Conservation (phyloP, 75 land plant genomes). For the Sequoiadendron giganteum region DNA sequence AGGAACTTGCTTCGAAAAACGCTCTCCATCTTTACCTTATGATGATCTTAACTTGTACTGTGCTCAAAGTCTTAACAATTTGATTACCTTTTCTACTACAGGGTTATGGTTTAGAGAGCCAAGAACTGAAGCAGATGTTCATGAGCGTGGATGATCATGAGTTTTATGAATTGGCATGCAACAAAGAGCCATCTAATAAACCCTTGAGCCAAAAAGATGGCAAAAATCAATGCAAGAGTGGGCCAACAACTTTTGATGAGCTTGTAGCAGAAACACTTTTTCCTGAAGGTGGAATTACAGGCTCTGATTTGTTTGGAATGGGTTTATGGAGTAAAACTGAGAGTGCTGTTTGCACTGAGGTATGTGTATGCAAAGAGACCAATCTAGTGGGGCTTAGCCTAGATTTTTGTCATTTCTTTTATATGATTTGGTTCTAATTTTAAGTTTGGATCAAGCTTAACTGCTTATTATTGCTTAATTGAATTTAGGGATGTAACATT, state of each 20-base stretch:
- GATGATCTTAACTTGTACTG: background rate
- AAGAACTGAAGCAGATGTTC: slow-evolving; percentile 10
- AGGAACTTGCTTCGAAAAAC: background rate
- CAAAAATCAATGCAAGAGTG: slow-evolving; percentile 2
- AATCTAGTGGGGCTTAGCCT: background rate
- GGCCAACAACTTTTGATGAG: slow-evolving; percentile 8
- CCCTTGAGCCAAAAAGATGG: background rate
- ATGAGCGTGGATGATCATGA: background rate
- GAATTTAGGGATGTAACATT: background rate
- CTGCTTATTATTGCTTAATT: background rate
- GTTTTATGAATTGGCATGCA: background rate
- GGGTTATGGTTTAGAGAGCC: background rate
- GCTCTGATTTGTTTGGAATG: background rate
- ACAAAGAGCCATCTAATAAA: background rate
- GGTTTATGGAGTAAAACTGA: background rate
- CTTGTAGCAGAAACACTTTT: slow-evolving; percentile 7
- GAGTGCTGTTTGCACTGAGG: background rate
- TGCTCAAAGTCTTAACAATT: background rate
- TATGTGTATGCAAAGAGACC: background rate
- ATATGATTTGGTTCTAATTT: background rate
- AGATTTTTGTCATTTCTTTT: background rate
- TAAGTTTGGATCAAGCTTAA: background rate
- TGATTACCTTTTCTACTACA: slow-evolving; percentile 3
- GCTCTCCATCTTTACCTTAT: background rate
- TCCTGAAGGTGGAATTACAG: background rate